These are phyloP conservation scores for Umbelopsis isabellina DNA, from an alignment of 192 early-diverging fungal species.

Conservation along the genomic window DNA sequence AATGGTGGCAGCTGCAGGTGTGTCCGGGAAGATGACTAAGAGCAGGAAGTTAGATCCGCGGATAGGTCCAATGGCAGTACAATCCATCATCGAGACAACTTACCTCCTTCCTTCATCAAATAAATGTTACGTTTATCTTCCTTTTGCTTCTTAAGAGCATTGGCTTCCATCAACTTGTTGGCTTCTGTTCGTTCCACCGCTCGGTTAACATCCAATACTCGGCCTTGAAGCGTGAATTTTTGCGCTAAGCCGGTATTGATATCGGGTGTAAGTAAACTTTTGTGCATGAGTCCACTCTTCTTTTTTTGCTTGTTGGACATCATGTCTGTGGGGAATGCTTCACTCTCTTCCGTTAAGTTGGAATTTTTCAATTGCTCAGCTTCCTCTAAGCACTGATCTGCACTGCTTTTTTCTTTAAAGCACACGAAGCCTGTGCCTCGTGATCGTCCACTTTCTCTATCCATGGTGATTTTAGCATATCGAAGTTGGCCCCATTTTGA, in stretches of 20 bases:
- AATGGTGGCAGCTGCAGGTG: constrained; percentile 74
- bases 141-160: constrained; percentile 60
- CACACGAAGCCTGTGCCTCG: constrained; percentile 96
- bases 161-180: constrained; percentile 58
- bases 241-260: constrained; percentile 46
- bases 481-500: constrained; percentile 70
- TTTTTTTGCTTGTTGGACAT: constrained; percentile 55
- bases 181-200: constrained; percentile 81
- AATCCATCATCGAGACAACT: background rate
- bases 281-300: constrained; percentile 55
- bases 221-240: constrained; percentile 78
- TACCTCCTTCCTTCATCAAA: constrained; percentile 83
- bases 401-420: constrained; percentile 72
- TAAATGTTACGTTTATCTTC: constrained; percentile 88
- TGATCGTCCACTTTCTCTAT: constrained; percentile 79
- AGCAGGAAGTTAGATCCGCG: background rate
- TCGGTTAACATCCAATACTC: constrained; percentile 78
- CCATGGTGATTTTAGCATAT: constrained; percentile 86
- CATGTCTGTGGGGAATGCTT: constrained; percentile 31
- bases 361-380: constrained; percentile 65
- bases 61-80: background rate
- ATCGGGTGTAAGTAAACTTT: constrained; percentile 69
- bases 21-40: constrained; percentile 80
- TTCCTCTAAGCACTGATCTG: constrained; percentile 74
- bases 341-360: constrained; percentile 51